Evolutionary conservation across 2,329 filamentous ascomycete genomes (phyloP), one percentile per base, ranked within the genome.

Genomic region (Fusarium austroafricanum): DNA sequence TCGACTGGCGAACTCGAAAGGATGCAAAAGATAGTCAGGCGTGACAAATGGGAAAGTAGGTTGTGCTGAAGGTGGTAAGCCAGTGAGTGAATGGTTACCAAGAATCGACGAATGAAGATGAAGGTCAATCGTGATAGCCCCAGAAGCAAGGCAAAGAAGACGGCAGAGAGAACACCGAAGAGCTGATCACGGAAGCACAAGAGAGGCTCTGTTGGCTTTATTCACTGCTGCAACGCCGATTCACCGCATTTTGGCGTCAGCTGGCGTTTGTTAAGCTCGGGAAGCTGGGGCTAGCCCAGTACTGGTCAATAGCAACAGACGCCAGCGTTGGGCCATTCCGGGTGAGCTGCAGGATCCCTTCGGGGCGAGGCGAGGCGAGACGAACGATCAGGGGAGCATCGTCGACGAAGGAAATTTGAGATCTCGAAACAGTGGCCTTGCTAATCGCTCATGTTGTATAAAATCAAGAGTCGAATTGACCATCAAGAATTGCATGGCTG

Each of bases 191-290:
- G 50, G 47, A 47, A 47, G 44, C 39, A 64, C 49, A 64, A 61
- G 68, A 61, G 68, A 67, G 61, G 65, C 64, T 65, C 61, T 46
- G 62, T 42, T 64, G 54, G 55, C 59, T 64, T 55, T 60, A 55
- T 61, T 43, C 55, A 67, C 46, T 58, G 55, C 53, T 65, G 51
- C 52, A 61, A 51, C 42, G 50, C 51, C 47, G 63, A 73, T 74
- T 74, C 72, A 74, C 72, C 72, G 72, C 72, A 74, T 73, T 74
- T 74, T 74, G 72, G 63, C 67, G 63, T 64, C 62, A 66, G 65
- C 68, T 65, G 50, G 59, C 55, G 71, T 58, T 61, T 64, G 58
- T 69, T 46, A 61, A 61, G 53, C 55, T 72, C 70, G 61, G 66
- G 45, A 52, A 60, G 55, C 65, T 69, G 67, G 59, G 61, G 53